Base-by-base conservation (phyloP, 202 grass and related monocot genomes). In the Musa balbisiana region DNA sequence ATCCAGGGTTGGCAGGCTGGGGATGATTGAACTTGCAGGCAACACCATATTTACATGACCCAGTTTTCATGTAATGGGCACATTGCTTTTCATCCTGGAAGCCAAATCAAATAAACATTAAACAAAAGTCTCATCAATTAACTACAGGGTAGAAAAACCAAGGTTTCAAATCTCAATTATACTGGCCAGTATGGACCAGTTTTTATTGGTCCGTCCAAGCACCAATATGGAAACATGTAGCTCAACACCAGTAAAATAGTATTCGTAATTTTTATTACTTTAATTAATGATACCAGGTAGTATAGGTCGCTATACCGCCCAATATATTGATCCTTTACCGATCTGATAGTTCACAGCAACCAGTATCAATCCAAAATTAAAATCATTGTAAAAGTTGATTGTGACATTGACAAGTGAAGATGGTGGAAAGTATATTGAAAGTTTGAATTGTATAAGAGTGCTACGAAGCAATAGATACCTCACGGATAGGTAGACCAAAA, bases 1-100 rank as follows among this genome's bases (percentile, higher is more conserved):
- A 9, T 19, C 17, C 67, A 51, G 16, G 67, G 8, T 5, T 19
- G 10, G 26, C 49, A 49, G 29, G 67, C 43, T 69, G 67, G 15
- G 67, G 67, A 69, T 69, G 67, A 69, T 69, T 69, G 29, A 69
- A 69, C 67, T 69, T 69, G 67, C 67, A 69, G 19, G 67, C 29
- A 51, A 69, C 49, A 50, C 67, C 67, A 69, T 50, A 69, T 51
- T 69, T 69, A 69, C 67, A 69, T 19, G 17, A 2, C 51, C 67
- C 67, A 69, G 67, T 69, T 69, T 50, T 69, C 43, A 69, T 69
- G 67, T 69, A 69, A 19, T 69, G 49, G 67, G 67, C 33, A 69
- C 67, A 69, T 43, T 19, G n/a, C 17, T 69, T 69, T 69, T 69
- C 67, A 21, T 69, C 67, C 67, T 69, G 67, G 19, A n/a, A 69